Evolutionary conservation across 345 rosid species (phyloP), one percentile per base, ranked within the genome.

Genomic region (Euphorbia tirucalli): DNA sequence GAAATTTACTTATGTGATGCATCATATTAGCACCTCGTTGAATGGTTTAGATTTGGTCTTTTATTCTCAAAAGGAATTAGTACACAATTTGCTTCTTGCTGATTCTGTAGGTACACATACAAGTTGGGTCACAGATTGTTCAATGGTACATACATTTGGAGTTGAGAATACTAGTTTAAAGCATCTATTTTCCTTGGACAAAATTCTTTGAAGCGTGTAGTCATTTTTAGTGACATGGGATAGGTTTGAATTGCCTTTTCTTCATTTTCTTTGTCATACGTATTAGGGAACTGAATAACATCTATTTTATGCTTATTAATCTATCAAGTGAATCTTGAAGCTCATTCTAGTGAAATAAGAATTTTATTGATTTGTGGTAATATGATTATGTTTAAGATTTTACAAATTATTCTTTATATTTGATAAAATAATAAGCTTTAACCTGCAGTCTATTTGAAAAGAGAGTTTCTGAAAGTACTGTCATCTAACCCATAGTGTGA

Each of bases 211-310:
- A 90, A 90, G 54, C 89, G 76, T 13, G 88, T 90, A 11, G 83
- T 90, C 3, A 86, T 88, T 81, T 88, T 87, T 70, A 90, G 96
- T 22, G 96, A 90, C 80, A 86, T 90, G 96, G 96, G 96, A 85
- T 88, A 88, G 93, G 96, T 90, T 24, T 11, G 16, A 10, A 56
- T n/a, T 56, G 30, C 10, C 60, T 56, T 56, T 10, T 21, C 30
- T 56, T 56, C 54, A 52, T 52, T n/a, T 52, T 19, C 57, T 52
- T 7, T 52, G 4, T 10, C 25, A 4, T 52, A 5, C 57, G 6
- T 24, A 52, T 19, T 19, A 8, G 57, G 5, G 57, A n/a, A 19
- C n/a, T 52, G 57, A 52, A n/a, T 52, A 52, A 52, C 57, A 52
- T 52, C 25, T 52, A 19, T 4, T 19, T 3, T 19, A 52, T 52